A percentile compares a stretch with the other conserved stretches of the same genome.
Evolutionary conservation across 305 asterid species (phyloP).

Genomic region (Fraxinus sp.): DNA sequence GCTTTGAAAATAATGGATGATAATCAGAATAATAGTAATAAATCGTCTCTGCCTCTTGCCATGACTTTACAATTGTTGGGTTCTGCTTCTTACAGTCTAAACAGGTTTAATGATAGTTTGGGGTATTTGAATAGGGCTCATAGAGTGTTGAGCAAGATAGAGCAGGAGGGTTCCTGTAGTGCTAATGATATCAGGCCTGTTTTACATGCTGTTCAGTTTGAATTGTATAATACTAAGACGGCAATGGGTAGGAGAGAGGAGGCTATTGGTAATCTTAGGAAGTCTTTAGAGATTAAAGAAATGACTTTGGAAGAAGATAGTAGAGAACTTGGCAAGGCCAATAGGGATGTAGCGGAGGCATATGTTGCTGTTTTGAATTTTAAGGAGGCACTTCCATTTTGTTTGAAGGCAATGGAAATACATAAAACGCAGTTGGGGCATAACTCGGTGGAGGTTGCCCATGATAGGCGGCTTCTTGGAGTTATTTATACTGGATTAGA

Average conservation of each 20-base stretch:
- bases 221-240: conserved; percentile 74
- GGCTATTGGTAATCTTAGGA: conserved; percentile 70
- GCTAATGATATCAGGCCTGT: conserved; percentile 58
- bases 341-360: conserved; percentile 85
- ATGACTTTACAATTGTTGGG: conserved; percentile 90
- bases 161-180: conserved; percentile 41
- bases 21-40: conserved; percentile 36
- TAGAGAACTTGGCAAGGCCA: conserved; percentile 77
- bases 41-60: conserved; percentile 67
- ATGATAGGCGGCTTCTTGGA: conserved; percentile 82
- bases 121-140: conserved; percentile 82
- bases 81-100: conserved; percentile 58
- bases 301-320: conserved; percentile 58
- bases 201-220: conserved; percentile 71
- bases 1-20: conserved; percentile 64
- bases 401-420: conserved; percentile 79
- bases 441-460: conserved; percentile 86
- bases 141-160: conserved; percentile 57
- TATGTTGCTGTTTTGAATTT: conserved; percentile 72
- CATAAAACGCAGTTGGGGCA: conserved; percentile 59
- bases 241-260: conserved; percentile 94
- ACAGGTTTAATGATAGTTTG: conserved; percentile 77
- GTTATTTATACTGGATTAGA: conserved; percentile 84
- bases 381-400: conserved; percentile 66
- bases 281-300: conserved; percentile 76